Evolutionary conservation across 306 rosid species (phyloP).

Genomic region (Sphenostylis stenocarpa): DNA sequence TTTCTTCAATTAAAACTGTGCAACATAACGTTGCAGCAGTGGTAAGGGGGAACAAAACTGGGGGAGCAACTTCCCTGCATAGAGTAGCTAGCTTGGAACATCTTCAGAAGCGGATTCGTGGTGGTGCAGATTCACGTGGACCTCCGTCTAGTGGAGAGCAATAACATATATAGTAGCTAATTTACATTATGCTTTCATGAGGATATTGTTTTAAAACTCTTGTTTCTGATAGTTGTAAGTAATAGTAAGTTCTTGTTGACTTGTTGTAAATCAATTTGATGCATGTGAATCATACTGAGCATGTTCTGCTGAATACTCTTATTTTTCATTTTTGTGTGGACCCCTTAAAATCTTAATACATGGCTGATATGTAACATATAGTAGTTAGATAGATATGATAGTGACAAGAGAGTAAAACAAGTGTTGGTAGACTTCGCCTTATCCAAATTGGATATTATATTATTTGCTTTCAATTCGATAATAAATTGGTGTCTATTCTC

Average conservation of each 20-base stretch:
- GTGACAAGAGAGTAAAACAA: neutral
- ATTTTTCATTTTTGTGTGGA: neutral
- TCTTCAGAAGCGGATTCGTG: conserved; percentile 86
- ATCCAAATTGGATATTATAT: neutral
- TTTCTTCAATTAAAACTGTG: conserved; percentile 50
- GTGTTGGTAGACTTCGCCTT: neutral
- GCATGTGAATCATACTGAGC: conserved; percentile 23
- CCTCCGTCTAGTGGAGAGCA: conserved; percentile 51
- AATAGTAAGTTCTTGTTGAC: conserved; percentile 38
- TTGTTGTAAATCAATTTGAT: conserved; percentile 25
- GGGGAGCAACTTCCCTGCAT: conserved; percentile 55
- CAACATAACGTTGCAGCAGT: conserved; percentile 46
- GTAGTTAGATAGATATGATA: neutral
- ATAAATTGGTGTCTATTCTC: neutral
- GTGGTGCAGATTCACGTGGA: conserved; percentile 42
- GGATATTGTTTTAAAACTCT: conserved; percentile 25
- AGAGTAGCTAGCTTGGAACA: conserved; percentile 97
- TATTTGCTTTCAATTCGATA: neutral
- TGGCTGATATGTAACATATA: neutral
- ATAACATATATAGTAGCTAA: conserved; percentile 30
- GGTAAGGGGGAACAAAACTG: conserved; percentile 53
- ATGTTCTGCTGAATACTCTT: neutral
- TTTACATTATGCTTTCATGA: conserved; percentile 6
- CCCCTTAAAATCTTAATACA: neutral
- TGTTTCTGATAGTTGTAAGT: conserved; percentile 23